phyloP scores from a whole-genome alignment of 2,329 filamentous ascomycete genomes.

The Ceratocystis cubensis region DNA sequence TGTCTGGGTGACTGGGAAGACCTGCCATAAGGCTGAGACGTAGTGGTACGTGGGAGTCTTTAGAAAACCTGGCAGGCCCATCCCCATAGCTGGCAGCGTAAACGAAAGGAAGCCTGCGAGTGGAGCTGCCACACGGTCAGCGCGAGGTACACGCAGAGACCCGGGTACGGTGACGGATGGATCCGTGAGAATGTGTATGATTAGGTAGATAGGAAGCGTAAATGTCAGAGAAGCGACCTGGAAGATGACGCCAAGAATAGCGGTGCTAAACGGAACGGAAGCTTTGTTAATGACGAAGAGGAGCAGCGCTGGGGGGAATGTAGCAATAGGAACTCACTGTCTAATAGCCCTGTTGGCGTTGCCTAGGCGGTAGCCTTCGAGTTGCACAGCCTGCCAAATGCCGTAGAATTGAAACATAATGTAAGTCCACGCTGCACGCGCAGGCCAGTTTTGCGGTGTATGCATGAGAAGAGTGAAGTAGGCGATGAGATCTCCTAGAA shows the following conservation, averaged over 20 bases:
- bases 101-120: constrained; percentile 10
- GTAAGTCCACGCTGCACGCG: not conserved
- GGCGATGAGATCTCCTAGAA: constrained; percentile 7
- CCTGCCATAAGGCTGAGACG: constrained; percentile 14
- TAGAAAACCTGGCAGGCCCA: constrained; percentile 1
- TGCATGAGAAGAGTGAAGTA: constrained; percentile 16
- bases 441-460: not conserved
- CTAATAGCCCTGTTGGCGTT: constrained; percentile 5
- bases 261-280: not conserved
- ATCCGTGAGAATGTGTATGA: constrained; percentile 8
- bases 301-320: not conserved
- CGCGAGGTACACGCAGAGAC: not conserved
- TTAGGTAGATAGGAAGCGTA: constrained; percentile 13
- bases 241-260: constrained; percentile 14
- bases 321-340: constrained; percentile 1
- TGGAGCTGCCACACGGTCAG: not conserved
- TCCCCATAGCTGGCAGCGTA: not conserved
- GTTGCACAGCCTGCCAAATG: constrained; percentile 10
- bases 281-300: not conserved
- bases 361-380: constrained; percentile 14
- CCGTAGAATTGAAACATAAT: constrained; percentile 16
- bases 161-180: not conserved
- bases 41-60: constrained; percentile 5
- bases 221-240: constrained; percentile 10
- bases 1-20: constrained; percentile 11